These are phyloP conservation scores for Botrytis fragariae DNA, from an alignment of 2,329 filamentous ascomycete species.

Conservation along the genomic window DNA sequence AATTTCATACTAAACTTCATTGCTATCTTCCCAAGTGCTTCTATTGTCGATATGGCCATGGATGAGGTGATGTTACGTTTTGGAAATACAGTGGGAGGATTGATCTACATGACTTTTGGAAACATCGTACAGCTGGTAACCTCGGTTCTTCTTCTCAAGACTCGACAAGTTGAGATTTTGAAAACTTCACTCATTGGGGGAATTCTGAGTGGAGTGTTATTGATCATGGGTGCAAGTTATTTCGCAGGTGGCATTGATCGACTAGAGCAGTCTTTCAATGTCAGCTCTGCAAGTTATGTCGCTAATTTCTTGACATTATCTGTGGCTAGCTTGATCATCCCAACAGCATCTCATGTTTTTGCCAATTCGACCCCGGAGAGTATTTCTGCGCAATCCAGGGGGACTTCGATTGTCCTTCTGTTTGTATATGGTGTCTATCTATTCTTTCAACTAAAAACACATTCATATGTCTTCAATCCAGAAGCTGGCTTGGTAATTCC, in stretches of 20 bases:
- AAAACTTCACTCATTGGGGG: slow-evolving; percentile 87
- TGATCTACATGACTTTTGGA: slow-evolving; percentile 82
- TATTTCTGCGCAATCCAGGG: background rate
- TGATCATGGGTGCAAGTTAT: slow-evolving; percentile 66
- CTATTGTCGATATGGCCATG: slow-evolving; percentile 80
- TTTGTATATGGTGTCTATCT: background rate
- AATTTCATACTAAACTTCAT: slow-evolving; percentile 88
- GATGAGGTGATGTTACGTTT: slow-evolving; percentile 78
- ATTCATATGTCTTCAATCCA: slow-evolving; percentile 5
- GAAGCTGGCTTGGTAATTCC: background rate
- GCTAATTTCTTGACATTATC: slow-evolving; percentile 65
- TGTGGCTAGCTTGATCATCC: slow-evolving; percentile 80
- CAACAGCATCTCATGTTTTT: slow-evolving; percentile 71
- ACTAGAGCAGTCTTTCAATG: slow-evolving; percentile 81
- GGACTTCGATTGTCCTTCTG: slow-evolving; percentile 37
- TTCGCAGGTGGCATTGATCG: slow-evolving; percentile 69
- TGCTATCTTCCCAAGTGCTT: slow-evolving; percentile 82
- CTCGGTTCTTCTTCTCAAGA: slow-evolving; percentile 1
- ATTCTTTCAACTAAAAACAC: background rate
- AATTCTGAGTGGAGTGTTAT: slow-evolving; percentile 65
- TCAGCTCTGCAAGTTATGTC: slow-evolving; percentile 82
- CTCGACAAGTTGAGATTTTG: slow-evolving; percentile 63
- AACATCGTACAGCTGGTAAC: slow-evolving; percentile 63
- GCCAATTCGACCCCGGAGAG: background rate
- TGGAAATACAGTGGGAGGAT: slow-evolving; percentile 78